phyloP scores from a whole-genome alignment of 2,329 filamentous ascomycete genomes.

The Aspergillus hiratsukae region DNA sequence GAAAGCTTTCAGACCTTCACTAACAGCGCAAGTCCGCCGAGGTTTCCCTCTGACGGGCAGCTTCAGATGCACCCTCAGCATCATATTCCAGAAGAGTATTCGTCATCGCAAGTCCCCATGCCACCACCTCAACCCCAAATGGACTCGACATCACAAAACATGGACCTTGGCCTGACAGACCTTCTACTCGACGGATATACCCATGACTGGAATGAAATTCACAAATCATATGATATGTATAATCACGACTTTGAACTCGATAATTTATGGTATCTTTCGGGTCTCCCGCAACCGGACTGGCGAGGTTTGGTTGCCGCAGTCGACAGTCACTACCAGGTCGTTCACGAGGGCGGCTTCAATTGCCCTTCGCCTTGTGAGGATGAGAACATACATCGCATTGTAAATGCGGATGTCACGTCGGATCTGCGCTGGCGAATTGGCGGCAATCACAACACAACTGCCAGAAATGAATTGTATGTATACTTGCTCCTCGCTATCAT shows the following conservation, averaged over 20 bases:
- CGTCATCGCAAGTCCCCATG: constrained; percentile 19
- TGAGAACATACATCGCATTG: constrained; percentile 32
- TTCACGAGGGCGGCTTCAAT: constrained; percentile 33
- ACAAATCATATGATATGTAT: constrained; percentile 34
- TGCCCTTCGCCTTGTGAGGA: constrained; percentile 33
- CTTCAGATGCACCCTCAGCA: constrained; percentile 27
- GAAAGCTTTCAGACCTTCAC: constrained; percentile 27
- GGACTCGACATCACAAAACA: constrained; percentile 15
- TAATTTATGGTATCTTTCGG: constrained; percentile 38
- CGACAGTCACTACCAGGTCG: constrained; percentile 40
- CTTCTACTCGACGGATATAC: constrained; percentile 37
- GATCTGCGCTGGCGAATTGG: constrained; percentile 36
- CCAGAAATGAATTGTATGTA: constrained; percentile 41
- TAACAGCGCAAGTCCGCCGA: constrained; percentile 16
- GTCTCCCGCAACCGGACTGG: constrained; percentile 40
- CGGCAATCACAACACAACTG: constrained; percentile 23
- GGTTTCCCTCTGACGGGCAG: constrained; percentile 27
- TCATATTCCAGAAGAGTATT: constrained; percentile 21
- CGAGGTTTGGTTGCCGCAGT: constrained; percentile 41
- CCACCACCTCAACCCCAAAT: constrained; percentile 23
- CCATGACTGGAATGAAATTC: constrained; percentile 35
- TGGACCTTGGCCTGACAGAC: constrained; percentile 32
- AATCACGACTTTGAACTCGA: constrained; percentile 39
- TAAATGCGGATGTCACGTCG: constrained; percentile 29
- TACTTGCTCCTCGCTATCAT: neutral